These are phyloP conservation scores for Antitrichia curtipendula DNA, from an alignment of 225 moss, liverwort and hornwort species.

Conservation along the genomic window DNA sequence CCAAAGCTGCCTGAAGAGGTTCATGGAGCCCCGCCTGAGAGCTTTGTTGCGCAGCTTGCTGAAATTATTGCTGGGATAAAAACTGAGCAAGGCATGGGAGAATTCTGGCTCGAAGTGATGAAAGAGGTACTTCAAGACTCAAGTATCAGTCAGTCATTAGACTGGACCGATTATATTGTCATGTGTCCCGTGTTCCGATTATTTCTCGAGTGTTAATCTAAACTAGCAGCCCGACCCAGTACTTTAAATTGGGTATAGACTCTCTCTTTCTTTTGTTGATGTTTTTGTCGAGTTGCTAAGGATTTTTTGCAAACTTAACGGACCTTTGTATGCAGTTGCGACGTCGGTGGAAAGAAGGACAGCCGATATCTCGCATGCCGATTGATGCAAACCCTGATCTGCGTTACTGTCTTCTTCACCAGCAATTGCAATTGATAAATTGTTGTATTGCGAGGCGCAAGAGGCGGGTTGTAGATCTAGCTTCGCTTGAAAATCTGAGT, in stretches of 20 bases:
- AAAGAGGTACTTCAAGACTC: constrained; percentile 39
- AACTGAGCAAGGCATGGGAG: constrained; percentile 81
- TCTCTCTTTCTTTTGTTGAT: background rate
- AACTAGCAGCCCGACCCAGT: background rate
- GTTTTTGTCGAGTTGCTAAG: background rate
- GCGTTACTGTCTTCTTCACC: constrained; percentile 82
- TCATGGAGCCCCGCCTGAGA: constrained; percentile 86
- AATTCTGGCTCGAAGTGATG: constrained; percentile 86
- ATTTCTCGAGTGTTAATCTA: background rate
- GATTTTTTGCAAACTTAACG: background rate
- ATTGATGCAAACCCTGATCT: constrained; percentile 76
- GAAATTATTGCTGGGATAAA: constrained; percentile 88
- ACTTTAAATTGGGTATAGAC: background rate
- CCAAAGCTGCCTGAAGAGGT: constrained; percentile 76
- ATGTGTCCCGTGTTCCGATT: background rate
- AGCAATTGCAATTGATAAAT: constrained; percentile 86
- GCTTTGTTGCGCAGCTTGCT: constrained; percentile 87
- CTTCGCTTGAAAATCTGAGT: constrained; percentile 43
- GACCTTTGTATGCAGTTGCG: constrained; percentile 42
- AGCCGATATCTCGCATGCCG: constrained; percentile 83
- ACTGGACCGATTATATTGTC: background rate
- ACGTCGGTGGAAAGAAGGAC: constrained; percentile 74
- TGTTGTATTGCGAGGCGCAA: constrained; percentile 90
- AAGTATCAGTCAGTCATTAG: background rate
- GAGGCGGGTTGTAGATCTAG: constrained; percentile 66